Conservation (phyloP, 306 rosid species). For the Acacia confusa region DNA sequence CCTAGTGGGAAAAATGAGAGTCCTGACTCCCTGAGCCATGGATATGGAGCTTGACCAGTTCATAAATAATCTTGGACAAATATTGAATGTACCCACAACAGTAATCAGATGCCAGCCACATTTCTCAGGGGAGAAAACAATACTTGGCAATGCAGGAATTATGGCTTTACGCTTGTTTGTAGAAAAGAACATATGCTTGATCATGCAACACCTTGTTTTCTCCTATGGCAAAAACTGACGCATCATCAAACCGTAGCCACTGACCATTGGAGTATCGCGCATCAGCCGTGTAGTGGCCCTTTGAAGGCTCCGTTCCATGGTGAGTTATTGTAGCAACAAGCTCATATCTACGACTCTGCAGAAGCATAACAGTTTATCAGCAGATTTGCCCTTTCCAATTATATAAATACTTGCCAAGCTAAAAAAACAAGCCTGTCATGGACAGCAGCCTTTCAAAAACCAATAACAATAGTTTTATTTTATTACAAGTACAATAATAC, state of each 20-base stretch:
- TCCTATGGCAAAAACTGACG: constrained; percentile 72
- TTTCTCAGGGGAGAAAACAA: background rate
- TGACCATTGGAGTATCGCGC: constrained; percentile 57
- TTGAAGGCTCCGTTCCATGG: constrained; percentile 90
- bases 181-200: constrained; percentile 88
- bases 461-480: background rate
- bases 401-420: background rate
- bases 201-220: constrained; percentile 73
- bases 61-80: constrained; percentile 12
- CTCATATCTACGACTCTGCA: constrained; percentile 84
- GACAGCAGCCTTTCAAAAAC: background rate
- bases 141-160: background rate
- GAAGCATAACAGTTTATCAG: constrained; percentile 16
- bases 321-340: constrained; percentile 94
- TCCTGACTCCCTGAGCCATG: constrained; percentile 11
- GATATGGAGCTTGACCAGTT: constrained; percentile 18
- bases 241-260: constrained; percentile 90
- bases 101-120: constrained; percentile 1
- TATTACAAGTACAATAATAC: background rate
- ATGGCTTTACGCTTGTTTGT: constrained; percentile 54
- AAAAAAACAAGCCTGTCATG: background rate
- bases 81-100: constrained; percentile 18
- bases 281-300: constrained; percentile 97
- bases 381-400: background rate
- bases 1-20: background rate